Percentiles rank a stretch among this genome's conserved stretches.
These are phyloP conservation scores for Zygotorulaspora florentina DNA, from an alignment of 805 yeast genomes.

Conservation along the genomic window DNA sequence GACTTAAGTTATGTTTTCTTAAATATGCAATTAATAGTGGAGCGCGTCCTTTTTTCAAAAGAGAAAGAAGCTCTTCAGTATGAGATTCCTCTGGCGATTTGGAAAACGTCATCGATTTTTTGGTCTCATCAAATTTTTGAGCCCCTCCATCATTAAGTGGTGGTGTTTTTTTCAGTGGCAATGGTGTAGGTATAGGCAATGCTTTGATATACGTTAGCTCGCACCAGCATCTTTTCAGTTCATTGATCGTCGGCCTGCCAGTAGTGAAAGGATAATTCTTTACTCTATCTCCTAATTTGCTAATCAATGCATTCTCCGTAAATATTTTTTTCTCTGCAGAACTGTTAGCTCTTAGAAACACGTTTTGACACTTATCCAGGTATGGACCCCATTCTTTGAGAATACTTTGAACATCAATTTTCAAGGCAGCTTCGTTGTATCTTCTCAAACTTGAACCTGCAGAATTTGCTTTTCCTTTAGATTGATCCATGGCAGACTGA, in stretches of 20 bases:
- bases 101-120: conserved; percentile 11
- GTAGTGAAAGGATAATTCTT: conserved; percentile 84
- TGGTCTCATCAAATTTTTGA: conserved; percentile 3
- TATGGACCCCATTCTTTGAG: conserved; percentile 60
- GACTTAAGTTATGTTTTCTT: conserved; percentile 50
- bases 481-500: conserved; percentile 86
- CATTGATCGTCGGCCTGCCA: conserved; percentile 75
- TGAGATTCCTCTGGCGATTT: conserved; percentile 43
- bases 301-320: conserved; percentile 53
- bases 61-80: conserved; percentile 52
- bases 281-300: conserved; percentile 56
- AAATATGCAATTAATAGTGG: conserved; percentile 66
- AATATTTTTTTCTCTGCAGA: conserved; percentile 58
- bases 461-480: conserved; percentile 91
- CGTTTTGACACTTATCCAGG: conserved; percentile 57
- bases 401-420: conserved; percentile 69
- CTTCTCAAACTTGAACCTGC: conserved; percentile 91
- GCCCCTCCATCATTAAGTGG: conserved; percentile 12
- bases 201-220: conserved; percentile 59
- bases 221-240: conserved; percentile 80
- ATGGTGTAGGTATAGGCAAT: conserved; percentile 51
- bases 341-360: conserved; percentile 81
- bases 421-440: conserved; percentile 80
- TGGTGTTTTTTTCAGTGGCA: conserved; percentile 29
- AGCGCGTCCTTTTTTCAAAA: conserved; percentile 69